Base-by-base conservation (phyloP, 352 stramenopile species). In the Phytophthora citrophthora region DNA sequence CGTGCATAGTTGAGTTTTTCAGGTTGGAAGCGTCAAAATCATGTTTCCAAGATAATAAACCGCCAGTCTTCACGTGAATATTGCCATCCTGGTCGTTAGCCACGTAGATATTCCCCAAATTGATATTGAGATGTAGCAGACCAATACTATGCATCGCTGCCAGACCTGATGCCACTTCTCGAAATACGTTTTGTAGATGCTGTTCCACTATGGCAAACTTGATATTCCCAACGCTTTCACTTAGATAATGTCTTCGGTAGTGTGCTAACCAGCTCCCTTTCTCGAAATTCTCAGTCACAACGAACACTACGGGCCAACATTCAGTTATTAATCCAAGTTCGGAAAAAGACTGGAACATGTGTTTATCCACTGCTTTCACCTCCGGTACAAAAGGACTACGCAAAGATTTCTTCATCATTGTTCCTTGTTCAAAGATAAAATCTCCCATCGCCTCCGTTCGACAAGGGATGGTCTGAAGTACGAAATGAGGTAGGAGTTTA, bases 331-430 rank as follows among this genome's bases (percentile, higher is more conserved):
- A 76, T 0, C 83, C 83, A 12, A 74, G 80, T 26, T 86, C 73
- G 4, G 81, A 72, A 24, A 92, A 92, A 31, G 80, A 68, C 54
- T 92, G 83, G 57, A 81, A 92, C 20, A 51, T 79, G 44, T 90
- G 79, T 31, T 79, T 84, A 26, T 77, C 67, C 3, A 72, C 61
- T 1, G 62, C 68, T 4, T 34, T 32, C 4, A 88, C 47, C 9
- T 58, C 36, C 1, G 41, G 64, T 6, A 90, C 70, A 46, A 85
- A 89, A 4, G 62, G 67, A 32, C 63, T 88, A 24, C 18, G 50
- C 3, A 89, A 12, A 1, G 57, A 69, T 36, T 79, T 66, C 24
- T 81, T 59, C n/a, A 89, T 41, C 0, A 20, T n/a, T 15, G 61
- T 77, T 5, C 70, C 51, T 50, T 88, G 75, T 4, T 63, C 36